Percentiles rank a stretch among this genome's conserved stretches.
Conservation (phyloP, 768 basidiomycete species). For the Pholiota microspora region DNA sequence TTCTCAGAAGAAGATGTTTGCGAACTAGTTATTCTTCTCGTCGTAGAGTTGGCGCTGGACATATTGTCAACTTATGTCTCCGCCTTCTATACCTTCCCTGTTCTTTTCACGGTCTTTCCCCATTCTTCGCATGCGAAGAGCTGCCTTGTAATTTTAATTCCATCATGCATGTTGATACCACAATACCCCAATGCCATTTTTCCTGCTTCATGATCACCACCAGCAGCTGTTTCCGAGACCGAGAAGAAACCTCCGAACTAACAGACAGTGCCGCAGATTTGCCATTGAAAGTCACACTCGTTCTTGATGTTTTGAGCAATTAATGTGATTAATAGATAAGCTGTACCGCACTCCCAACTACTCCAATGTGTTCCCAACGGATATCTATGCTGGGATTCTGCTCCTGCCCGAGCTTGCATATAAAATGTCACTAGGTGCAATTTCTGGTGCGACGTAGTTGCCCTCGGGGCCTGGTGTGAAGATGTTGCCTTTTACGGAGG, state of each 20-base stretch:
- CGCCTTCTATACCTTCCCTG: no score
- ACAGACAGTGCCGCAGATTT: no score
- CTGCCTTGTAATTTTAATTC: neutral
- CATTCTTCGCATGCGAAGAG: neutral
- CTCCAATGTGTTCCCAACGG: neutral
- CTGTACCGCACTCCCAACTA: conserved; percentile 2
- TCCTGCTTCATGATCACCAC: no score
- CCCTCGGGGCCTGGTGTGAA: conserved; percentile 45
- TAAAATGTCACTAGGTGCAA: conserved; percentile 63
- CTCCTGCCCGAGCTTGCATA: conserved; percentile 70
- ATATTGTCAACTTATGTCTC: no score
- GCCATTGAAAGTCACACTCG: neutral
- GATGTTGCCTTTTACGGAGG: conserved; percentile 49
- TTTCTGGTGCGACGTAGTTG: conserved; percentile 49
- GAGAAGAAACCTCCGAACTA: no score
- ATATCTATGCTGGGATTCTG: conserved; percentile 15
- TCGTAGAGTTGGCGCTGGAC: no score
- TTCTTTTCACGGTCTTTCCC: neutral
- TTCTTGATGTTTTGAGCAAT: neutral
- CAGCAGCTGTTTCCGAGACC: no score
- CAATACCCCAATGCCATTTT: neutral
- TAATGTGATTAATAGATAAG: conserved; percentile 11
- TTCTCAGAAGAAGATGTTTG: neutral
- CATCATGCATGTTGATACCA: neutral
- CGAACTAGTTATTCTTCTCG: neutral